Conservation (phyloP, 192 early-diverging fungal species). For the Geranomyces michiganensis region DNA sequence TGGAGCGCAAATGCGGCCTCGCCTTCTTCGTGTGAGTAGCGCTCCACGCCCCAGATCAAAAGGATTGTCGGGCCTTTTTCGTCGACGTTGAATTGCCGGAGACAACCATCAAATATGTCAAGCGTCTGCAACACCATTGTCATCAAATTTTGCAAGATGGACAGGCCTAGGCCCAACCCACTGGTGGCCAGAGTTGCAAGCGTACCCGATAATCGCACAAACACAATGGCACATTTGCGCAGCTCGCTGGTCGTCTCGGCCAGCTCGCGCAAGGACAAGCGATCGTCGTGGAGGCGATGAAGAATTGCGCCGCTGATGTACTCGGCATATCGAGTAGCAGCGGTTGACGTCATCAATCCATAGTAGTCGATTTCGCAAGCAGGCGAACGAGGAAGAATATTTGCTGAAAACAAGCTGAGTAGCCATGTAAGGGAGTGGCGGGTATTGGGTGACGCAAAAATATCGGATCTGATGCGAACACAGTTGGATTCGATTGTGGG, state of each 20-base stretch:
- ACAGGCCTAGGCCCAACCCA: neutral
- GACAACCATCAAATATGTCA: constrained; percentile 8
- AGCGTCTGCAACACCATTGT: constrained; percentile 8
- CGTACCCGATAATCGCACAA: constrained; percentile 12
- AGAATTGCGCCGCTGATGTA: constrained; percentile 5
- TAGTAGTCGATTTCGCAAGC: neutral
- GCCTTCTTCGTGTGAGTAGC: constrained; percentile 40
- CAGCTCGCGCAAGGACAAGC: neutral
- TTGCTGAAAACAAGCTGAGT: constrained; percentile 7
- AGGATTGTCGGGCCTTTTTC: constrained; percentile 42
- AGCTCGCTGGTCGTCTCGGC: constrained; percentile 14
- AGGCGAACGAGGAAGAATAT: neutral
- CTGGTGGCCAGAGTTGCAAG: constrained; percentile 6
- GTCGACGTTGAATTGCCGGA: constrained; percentile 43
- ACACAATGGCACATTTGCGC: constrained; percentile 10
- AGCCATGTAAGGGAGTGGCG: constrained; percentile 19
- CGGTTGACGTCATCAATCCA: neutral
- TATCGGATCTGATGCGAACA: constrained; percentile 13
- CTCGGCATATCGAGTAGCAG: neutral
- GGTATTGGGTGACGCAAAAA: constrained; percentile 4
- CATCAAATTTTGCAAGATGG: constrained; percentile 3
- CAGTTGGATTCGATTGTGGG: neutral
- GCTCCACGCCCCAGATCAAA: constrained; percentile 43
- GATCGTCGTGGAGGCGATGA: neutral
- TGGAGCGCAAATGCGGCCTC: constrained; percentile 1